Evolutionary conservation across 331 rosid genomes (phyloP).

Genomic region (Saraca asoca): DNA sequence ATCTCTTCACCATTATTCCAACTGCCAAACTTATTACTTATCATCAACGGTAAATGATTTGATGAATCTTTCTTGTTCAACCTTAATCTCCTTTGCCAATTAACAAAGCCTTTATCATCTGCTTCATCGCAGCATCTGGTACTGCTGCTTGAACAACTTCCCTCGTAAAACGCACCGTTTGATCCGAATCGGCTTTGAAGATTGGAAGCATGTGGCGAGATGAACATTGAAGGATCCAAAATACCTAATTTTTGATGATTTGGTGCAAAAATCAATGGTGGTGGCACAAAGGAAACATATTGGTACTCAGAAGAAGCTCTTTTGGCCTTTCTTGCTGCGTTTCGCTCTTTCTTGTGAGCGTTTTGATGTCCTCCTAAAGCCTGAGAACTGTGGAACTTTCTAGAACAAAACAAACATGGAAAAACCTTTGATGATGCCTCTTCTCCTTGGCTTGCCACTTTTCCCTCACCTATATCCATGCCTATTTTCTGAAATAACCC

Average conservation of each 20-base stretch:
- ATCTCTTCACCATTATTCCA: conserved; percentile 39
- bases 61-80: conserved; percentile 38
- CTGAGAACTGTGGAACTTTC: conserved; percentile 80
- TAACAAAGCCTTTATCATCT: conserved; percentile 41
- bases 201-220: conserved; percentile 56
- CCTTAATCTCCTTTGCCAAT: conserved; percentile 50
- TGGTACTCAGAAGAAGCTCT: conserved; percentile 37
- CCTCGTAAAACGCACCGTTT: conserved; percentile 45
- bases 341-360: conserved; percentile 85
- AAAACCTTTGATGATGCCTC: conserved; percentile 52
- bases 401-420: conserved; percentile 75
- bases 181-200: conserved; percentile 48
- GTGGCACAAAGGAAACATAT: conserved; percentile 21
- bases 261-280: conserved; percentile 48
- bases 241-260: conserved; percentile 43
- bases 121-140: conserved; percentile 27
- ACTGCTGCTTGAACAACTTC: conserved; percentile 35
- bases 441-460: conserved; percentile 39
- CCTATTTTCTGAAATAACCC: conserved; percentile 27
- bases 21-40: conserved; percentile 28
- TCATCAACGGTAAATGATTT: conserved; percentile 32
- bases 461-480: conserved; percentile 50
- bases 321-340: conserved; percentile 70
- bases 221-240: conserved; percentile 50
- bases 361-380: conserved; percentile 95